These are phyloP conservation scores for Saposhnikovia divaricata DNA, from an alignment of 129 eudicot genomes.

Conservation along the genomic window DNA sequence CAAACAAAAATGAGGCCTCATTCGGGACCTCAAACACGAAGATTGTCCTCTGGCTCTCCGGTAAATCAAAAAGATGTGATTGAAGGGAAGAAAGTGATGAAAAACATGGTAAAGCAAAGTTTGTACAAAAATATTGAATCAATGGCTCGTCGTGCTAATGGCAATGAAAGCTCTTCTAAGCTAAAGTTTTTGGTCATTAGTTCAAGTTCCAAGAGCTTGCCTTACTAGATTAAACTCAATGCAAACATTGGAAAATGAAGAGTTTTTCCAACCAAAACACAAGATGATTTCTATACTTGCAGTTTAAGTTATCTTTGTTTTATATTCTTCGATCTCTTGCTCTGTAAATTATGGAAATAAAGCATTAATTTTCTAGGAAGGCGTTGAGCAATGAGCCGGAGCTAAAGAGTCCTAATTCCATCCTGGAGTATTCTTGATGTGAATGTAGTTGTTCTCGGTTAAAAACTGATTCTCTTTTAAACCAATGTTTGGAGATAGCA, in stretches of 20 bases:
- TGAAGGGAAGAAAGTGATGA: conserved; percentile 75
- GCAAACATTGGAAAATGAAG: neutral
- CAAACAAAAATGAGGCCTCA: conserved; percentile 68
- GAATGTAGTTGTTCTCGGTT: neutral
- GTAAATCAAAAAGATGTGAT: conserved; percentile 26
- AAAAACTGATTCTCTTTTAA: too few species aligned
- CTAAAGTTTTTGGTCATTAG: conserved; percentile 68
- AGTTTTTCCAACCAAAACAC: neutral
- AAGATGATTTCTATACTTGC: neutral
- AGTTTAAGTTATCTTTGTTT: neutral
- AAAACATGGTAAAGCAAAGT: conserved; percentile 80
- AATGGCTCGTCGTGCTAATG: conserved; percentile 74
- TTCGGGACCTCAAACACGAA: conserved; percentile 77
- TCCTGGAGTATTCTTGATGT: neutral
- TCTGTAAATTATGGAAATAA: conserved; percentile 3
- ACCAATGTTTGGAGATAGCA: neutral
- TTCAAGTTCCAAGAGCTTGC: conserved; percentile 97
- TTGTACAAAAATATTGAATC: conserved; percentile 83
- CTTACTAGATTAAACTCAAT: conserved; percentile 33
- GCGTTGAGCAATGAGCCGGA: neutral
- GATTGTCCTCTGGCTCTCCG: conserved; percentile 42
- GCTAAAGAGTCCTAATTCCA: neutral
- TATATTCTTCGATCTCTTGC: neutral
- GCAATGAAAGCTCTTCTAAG: conserved; percentile 38
- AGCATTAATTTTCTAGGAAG: neutral